phyloP scores from a whole-genome alignment of 2,329 filamentous ascomycete genomes.

The Xylariaceae sp. region DNA sequence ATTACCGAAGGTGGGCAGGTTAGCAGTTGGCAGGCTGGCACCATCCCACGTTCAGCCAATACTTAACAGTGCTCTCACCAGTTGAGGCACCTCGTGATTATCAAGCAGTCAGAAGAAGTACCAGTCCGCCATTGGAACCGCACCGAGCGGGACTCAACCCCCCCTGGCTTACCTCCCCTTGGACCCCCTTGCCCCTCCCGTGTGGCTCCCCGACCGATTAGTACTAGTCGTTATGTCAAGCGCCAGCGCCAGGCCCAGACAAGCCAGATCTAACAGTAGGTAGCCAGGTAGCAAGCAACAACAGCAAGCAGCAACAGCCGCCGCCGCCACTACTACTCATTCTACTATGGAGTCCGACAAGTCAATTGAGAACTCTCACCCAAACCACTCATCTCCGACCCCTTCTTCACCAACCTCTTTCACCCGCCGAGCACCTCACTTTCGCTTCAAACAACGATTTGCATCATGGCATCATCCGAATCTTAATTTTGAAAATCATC shows the following conservation, averaged over 20 bases:
- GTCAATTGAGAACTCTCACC: conserved; percentile 30
- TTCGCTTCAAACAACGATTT: conserved; percentile 38
- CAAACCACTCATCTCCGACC: conserved; percentile 26
- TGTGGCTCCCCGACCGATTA: neutral
- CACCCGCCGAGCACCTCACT: conserved; percentile 28
- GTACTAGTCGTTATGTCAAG: neutral
- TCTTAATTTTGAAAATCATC: conserved; percentile 26
- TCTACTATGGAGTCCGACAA: conserved; percentile 29
- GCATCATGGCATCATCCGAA: conserved; percentile 40
- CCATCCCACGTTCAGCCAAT: neutral
- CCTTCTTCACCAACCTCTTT: conserved; percentile 30
- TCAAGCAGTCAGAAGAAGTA: neutral
- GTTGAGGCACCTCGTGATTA: neutral
- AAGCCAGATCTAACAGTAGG: conserved; percentile 18
- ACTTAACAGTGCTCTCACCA: no score
- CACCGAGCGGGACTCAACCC: neutral
- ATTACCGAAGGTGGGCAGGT: no score
- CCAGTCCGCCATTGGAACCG: no score
- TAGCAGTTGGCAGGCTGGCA: no score
- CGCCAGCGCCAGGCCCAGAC: conserved; percentile 14
- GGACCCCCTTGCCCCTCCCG: neutral
- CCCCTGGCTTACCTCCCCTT: neutral
- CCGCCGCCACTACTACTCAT: conserved; percentile 16
- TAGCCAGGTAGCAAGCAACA: neutral
- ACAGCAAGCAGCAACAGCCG: conserved; percentile 18